A percentile compares a stretch with the other conserved stretches of the same genome.
Evolutionary conservation across 352 stramenopile genomes (phyloP).

Genomic region (Blastocystis sp.): DNA sequence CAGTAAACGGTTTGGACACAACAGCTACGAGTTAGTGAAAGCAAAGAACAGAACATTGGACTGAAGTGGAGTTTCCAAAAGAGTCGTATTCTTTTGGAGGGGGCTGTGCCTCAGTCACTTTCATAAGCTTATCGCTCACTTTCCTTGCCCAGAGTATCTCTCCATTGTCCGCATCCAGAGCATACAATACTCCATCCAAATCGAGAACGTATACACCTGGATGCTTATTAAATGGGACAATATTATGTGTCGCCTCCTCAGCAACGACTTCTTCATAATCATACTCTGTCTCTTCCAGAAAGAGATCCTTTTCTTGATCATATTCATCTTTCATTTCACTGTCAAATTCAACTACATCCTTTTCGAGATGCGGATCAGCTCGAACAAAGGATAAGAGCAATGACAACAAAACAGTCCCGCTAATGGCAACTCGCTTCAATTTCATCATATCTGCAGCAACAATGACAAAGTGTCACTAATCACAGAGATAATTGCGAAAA

Average conservation of each 20-base stretch:
- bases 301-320: background rate
- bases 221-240: conserved; percentile 8
- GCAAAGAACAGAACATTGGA: background rate
- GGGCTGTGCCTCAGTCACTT: background rate
- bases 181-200: conserved; percentile 37
- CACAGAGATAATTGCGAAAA: background rate
- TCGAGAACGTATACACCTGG: conserved; percentile 32
- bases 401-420: background rate
- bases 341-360: background rate
- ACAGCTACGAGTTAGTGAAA: background rate
- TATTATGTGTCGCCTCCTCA: background rate
- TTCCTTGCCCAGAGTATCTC: conserved; percentile 20
- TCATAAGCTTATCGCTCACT: conserved; percentile 30
- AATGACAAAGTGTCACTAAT: background rate
- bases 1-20: background rate
- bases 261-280: conserved; percentile 16
- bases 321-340: background rate
- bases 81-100: background rate
- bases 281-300: conserved; percentile 26
- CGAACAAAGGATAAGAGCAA: background rate
- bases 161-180: conserved; percentile 19
- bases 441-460: background rate
- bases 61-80: background rate
- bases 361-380: background rate
- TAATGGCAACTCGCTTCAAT: background rate